Evolutionary conservation across 2,329 filamentous ascomycete species (phyloP), one percentile per base, ranked within the genome.

Genomic region (Fusarium poae): DNA sequence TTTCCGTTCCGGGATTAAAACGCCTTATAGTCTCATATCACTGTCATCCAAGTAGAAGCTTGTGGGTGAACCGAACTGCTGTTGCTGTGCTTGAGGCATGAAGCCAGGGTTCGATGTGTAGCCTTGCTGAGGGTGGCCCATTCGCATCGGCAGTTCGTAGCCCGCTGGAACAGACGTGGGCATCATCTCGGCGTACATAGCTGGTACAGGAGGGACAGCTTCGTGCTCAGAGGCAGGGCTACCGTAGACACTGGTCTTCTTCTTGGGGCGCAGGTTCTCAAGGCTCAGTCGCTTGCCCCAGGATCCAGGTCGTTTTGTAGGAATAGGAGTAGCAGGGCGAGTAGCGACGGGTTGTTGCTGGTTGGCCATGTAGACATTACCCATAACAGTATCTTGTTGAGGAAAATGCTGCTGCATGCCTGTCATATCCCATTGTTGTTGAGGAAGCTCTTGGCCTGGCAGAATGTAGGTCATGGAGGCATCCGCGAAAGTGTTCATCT

Each of bases 261-360:
- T 80, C 66, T 74, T 74, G 6, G 79, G 78, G 10, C 78, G 77
- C 25, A 80, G 62, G 59, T 75, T 78, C 62, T 81, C 79, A 64
- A 81, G 77, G 67, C 76, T 79, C 23, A 79, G 72, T 30, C 79
- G 71, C 50, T 79, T 77, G 16, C 77, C 76, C 79, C 79, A 81
- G 6, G 79, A 80, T 27, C 76, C 79, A 23, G 79, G 79, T 56
- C 79, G 75, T 62, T 81, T 81, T 56, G 79, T 74, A 3, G 79
- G 79, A 16, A 78, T 77, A 9, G 79, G 79, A 21, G 79, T 81
- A 7, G 77, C 79, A 8, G 79, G 79, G 8, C 79, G 77, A 30
- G 71, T 65, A 21, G 75, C 70, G 3, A 74, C 75, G 4, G 76
- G 68, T 27, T 67, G 40, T 56, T 67, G 65, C 40, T 71, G 39